Evolutionary conservation across 192 early-diverging fungal genomes (phyloP).

Genomic region (Backusella tarrabulga): DNA sequence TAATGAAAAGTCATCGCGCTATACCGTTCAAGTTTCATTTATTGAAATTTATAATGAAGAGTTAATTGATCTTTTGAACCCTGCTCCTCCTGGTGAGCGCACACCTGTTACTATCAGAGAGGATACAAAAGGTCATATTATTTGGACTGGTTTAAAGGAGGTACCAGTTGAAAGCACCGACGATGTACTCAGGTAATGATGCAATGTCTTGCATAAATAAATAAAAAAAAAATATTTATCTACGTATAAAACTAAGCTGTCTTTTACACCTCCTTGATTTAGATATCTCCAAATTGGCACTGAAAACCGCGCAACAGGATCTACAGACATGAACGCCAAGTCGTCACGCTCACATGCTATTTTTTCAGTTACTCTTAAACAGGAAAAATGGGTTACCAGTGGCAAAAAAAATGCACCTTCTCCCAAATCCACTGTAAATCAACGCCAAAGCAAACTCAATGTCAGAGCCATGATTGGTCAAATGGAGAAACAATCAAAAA

Average conservation of each 20-base stretch:
- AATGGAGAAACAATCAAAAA: slow-evolving; percentile 29
- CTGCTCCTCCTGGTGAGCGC: slow-evolving; percentile 51
- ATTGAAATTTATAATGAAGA: slow-evolving; percentile 98
- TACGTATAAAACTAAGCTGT: slow-evolving; percentile 1
- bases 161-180: slow-evolving; percentile 62
- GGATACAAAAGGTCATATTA: slow-evolving; percentile 85
- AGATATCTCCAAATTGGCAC: slow-evolving; percentile 67
- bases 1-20: slow-evolving; percentile 20
- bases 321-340: slow-evolving; percentile 96
- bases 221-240: background rate
- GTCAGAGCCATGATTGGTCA: slow-evolving; percentile 30
- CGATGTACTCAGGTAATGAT: slow-evolving; percentile 65
- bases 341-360: slow-evolving; percentile 97
- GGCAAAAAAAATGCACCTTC: background rate
- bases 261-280: background rate
- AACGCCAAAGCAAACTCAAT: slow-evolving; percentile 17
- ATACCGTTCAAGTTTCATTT: slow-evolving; percentile 76
- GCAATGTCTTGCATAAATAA: slow-evolving; percentile 1
- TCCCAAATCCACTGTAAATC: background rate
- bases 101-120: slow-evolving; percentile 74
- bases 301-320: slow-evolving; percentile 79
- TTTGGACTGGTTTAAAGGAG: slow-evolving; percentile 81
- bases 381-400: slow-evolving; percentile 57
- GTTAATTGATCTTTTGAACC: slow-evolving; percentile 87
- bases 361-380: slow-evolving; percentile 85